Evolutionary conservation across 768 basidiomycete genomes (phyloP).

Genomic region (Tylopilus vinaceipallidus): DNA sequence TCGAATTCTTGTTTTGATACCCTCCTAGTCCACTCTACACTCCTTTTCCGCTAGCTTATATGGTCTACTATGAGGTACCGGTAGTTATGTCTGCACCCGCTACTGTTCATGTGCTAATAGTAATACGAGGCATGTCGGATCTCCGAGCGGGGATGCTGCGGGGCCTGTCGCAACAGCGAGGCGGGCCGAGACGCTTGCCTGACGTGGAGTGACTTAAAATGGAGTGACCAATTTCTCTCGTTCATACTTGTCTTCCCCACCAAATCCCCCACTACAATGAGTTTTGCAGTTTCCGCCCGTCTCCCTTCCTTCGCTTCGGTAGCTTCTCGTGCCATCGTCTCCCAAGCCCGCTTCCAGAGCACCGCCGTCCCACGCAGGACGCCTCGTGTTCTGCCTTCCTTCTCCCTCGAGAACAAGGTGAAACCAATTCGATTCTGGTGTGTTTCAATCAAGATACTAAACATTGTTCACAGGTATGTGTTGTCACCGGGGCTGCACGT

Average conservation of each 20-base stretch:
- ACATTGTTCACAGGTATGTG: constrained; percentile 65
- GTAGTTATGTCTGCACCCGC: constrained; percentile 22
- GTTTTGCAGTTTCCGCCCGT: constrained; percentile 25
- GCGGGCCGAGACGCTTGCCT: constrained; percentile 7
- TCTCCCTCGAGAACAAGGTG: constrained; percentile 83
- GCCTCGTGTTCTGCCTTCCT: constrained; percentile 61
- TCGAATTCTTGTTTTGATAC: constrained; percentile 30
- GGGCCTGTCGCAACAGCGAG: constrained; percentile 2
- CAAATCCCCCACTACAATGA: constrained; percentile 26
- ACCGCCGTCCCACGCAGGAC: constrained; percentile 20
- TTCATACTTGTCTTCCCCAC: constrained; percentile 15
- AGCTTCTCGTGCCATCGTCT: constrained; percentile 8
- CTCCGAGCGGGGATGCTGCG: constrained; percentile 6
- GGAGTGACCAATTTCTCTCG: constrained; percentile 15
- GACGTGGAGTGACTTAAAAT: constrained; percentile 17
- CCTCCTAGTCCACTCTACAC: constrained; percentile 17
- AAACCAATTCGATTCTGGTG: constrained; percentile 1
- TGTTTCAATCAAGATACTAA: background rate
- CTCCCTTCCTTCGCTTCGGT: constrained; percentile 14
- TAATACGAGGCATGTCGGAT: constrained; percentile 21
- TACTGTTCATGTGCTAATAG: constrained; percentile 27
- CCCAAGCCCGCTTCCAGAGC: constrained; percentile 25
- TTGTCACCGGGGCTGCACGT: constrained; percentile 91
- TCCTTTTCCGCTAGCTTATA: constrained; percentile 32
- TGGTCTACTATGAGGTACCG: constrained; percentile 33